Percentiles rank a stretch among this genome's conserved stretches.
Conservation (phyloP, 768 basidiomycete genomes). For the Suillus hirtellus region DNA sequence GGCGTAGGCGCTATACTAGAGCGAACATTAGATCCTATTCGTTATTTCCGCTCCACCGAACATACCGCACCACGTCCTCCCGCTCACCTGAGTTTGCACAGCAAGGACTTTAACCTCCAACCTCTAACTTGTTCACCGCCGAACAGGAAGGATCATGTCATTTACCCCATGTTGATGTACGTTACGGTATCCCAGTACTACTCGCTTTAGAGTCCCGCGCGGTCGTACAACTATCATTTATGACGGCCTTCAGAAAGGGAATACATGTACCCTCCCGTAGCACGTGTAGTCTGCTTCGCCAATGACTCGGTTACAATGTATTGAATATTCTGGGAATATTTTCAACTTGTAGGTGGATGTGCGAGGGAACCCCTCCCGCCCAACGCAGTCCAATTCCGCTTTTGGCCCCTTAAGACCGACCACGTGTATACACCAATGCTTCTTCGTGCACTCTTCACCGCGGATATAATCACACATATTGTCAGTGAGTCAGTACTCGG, state of each 20-base stretch:
- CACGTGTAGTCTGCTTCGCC: neutral
- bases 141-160: neutral
- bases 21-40: no score
- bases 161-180: slow-evolving; percentile 4
- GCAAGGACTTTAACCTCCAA: neutral
- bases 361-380: slow-evolving; percentile 7
- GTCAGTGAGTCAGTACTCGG: neutral
- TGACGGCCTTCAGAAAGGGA: neutral
- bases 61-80: neutral
- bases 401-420: neutral
- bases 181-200: neutral
- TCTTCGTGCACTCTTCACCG: neutral
- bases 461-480: slow-evolving; percentile 4
- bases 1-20: no score
- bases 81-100: neutral
- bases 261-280: neutral
- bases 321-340: neutral
- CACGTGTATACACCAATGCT: neutral
- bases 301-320: neutral
- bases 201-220: neutral
- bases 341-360: slow-evolving; percentile 3
- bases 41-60: slow-evolving; percentile 2
- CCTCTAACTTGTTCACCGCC: neutral
- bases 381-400: slow-evolving; percentile 3
- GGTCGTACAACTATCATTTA: neutral